These are phyloP conservation scores for Taiwanofungus camphoratus DNA, from an alignment of 1,284 basidiomycete species.

Conservation along the genomic window DNA sequence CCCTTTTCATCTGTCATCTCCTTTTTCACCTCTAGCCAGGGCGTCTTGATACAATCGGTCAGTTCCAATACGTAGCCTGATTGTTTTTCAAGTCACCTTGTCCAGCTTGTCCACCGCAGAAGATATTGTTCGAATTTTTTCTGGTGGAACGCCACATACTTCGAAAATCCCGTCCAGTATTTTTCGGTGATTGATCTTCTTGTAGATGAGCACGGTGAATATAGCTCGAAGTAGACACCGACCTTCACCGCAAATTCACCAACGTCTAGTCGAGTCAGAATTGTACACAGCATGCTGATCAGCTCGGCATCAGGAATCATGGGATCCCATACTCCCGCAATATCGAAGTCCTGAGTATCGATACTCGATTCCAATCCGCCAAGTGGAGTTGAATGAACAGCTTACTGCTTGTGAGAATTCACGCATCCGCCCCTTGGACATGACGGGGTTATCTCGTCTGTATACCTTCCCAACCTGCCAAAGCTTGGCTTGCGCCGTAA, in stretches of 20 bases:
- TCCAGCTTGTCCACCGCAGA: slow-evolving; percentile 99
- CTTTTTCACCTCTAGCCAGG: slow-evolving; percentile 90
- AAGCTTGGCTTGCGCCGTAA: slow-evolving; percentile 70
- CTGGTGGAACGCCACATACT: slow-evolving; percentile 89
- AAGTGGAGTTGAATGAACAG: slow-evolving; percentile 12
- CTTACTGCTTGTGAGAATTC: slow-evolving; percentile 97
- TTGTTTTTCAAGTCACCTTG: too few species aligned
- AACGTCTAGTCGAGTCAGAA: slow-evolving; percentile 80
- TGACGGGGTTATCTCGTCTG: slow-evolving; percentile 92
- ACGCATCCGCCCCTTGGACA: slow-evolving; percentile 97
- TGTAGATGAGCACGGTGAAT: not conserved
- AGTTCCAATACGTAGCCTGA: too few species aligned
- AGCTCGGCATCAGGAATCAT: slow-evolving; percentile 98
- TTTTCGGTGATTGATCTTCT: slow-evolving; percentile 91
- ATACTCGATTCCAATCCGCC: slow-evolving; percentile 16
- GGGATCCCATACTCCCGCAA: slow-evolving; percentile 88
- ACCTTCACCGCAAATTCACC: slow-evolving; percentile 95
- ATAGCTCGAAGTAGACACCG: slow-evolving; percentile 13
- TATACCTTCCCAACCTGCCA: slow-evolving; percentile 99
- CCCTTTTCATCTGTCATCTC: slow-evolving; percentile 98
- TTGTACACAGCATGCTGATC: slow-evolving; percentile 78
- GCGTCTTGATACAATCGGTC: slow-evolving; percentile 42
- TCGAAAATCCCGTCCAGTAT: slow-evolving; percentile 97
- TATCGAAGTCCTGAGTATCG: slow-evolving; percentile 93
- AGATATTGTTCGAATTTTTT: slow-evolving; percentile 92